phyloP scores from a whole-genome alignment of 2,329 filamentous ascomycete species.

The Talaromyces sp. region DNA sequence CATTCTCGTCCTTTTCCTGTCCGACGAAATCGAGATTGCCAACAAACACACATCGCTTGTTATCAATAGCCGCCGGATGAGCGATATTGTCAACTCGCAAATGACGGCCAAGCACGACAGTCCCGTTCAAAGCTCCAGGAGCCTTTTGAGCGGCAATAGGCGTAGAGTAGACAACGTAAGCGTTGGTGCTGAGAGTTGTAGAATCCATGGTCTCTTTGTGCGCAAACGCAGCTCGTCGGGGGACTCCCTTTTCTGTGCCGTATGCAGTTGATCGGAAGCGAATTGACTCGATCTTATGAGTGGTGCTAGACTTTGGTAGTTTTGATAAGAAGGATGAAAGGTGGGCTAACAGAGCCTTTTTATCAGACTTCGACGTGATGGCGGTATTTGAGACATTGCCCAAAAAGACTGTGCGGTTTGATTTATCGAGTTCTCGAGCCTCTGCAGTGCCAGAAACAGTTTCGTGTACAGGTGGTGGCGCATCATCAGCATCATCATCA shows the following conservation, averaged over 20 bases:
- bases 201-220: constrained; percentile 86
- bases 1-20: constrained; percentile 68
- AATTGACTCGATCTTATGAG: constrained; percentile 80
- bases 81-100: constrained; percentile 87
- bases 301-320: constrained; percentile 47
- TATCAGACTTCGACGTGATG: constrained; percentile 76
- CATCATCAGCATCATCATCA: constrained; percentile 32
- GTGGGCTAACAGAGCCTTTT: constrained; percentile 73
- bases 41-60: constrained; percentile 90
- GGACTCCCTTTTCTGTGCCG: constrained; percentile 64
- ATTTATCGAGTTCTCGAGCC: constrained; percentile 70
- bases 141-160: constrained; percentile 72
- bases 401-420: constrained; percentile 84
- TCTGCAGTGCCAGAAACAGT: constrained; percentile 34
- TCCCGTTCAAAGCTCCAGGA: constrained; percentile 75
- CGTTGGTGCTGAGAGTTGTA: constrained; percentile 90
- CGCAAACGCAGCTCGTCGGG: constrained; percentile 91
- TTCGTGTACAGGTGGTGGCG: constrained; percentile 39
- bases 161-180: constrained; percentile 85
- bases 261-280: constrained; percentile 94
- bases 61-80: constrained; percentile 76
- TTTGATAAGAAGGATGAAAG: constrained; percentile 69
- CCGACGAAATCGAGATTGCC: constrained; percentile 96
- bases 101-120: constrained; percentile 78
- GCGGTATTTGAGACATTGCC: constrained; percentile 83